phyloP scores from a whole-genome alignment of 495 filamentous ascomycete genomes.

The Aspergillus funiculosus region DNA sequence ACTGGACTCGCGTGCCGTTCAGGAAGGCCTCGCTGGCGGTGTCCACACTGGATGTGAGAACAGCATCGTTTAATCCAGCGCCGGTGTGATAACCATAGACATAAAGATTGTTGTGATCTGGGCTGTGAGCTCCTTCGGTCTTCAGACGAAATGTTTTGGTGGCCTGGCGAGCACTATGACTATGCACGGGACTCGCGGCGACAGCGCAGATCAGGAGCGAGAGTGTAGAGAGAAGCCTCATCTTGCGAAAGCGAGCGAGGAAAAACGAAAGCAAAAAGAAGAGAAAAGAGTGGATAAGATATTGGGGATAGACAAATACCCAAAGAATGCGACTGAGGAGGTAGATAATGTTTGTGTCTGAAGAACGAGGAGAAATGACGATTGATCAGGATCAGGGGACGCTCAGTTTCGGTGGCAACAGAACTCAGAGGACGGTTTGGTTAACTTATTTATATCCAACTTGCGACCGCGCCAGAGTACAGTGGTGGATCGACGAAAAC shows the following conservation, averaged over 20 bases:
- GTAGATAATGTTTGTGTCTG: background rate
- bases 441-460: slow-evolving; percentile 2
- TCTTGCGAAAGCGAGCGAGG: slow-evolving; percentile 15
- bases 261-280: background rate
- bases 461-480: slow-evolving; percentile 1
- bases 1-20: slow-evolving; percentile 38
- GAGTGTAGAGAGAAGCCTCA: slow-evolving; percentile 34
- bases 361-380: background rate
- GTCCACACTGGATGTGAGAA: slow-evolving; percentile 26
- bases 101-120: slow-evolving; percentile 39
- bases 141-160: slow-evolving; percentile 38
- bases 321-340: slow-evolving; percentile 10
- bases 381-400: slow-evolving; percentile 3
- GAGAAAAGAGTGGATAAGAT: slow-evolving; percentile 5
- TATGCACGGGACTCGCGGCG: slow-evolving; percentile 19
- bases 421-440: background rate
- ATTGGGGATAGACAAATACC: slow-evolving; percentile 4
- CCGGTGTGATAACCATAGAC: slow-evolving; percentile 47
- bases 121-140: slow-evolving; percentile 29
- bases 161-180: slow-evolving; percentile 3
- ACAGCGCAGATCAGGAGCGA: slow-evolving; percentile 26
- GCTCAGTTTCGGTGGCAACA: no score
- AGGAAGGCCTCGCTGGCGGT: slow-evolving; percentile 33
- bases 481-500: slow-evolving; percentile 4
- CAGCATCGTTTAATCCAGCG: slow-evolving; percentile 42